Evolutionary conservation across 768 basidiomycete species (phyloP), one percentile per base, ranked within the genome.

Genomic region (Hericium coralloides): DNA sequence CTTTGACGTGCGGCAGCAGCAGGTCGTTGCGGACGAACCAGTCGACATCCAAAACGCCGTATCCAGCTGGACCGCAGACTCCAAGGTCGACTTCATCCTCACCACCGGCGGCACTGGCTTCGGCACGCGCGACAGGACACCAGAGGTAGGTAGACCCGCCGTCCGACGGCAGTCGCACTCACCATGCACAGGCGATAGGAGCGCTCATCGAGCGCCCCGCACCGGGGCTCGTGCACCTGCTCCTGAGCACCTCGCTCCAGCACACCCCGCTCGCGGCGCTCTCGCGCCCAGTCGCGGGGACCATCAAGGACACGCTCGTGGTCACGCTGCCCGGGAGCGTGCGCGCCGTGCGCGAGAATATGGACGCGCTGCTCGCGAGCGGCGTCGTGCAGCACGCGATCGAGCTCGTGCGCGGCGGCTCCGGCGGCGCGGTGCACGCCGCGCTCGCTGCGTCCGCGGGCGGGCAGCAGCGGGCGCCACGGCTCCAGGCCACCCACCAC

Each of bases 71-170:
- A 74, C 70, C 39, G 65, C 69, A 2, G 67, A 73, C 4, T 74
- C 72, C 2, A 64, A 73, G n/a, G 69, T 86, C 14, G 84, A 92
- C 66, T 84, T 83, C 79, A 78, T 93, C 57, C 73, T 95, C 60
- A 89, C 89, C 6, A 89, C 88, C 0, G 92, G 92, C 17, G 92
- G 92, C 4, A 95, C 92, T 0, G 92, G 92, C 7, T 92, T 93
- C 64, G 88, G 91, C 1, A 73, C 79, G 31, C 74, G 87, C 61
- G 92, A 95, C 69, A 72, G 76, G 47, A 95, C 92, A 4, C 92
- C 92, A 39, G 91, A 95, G 79, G 92, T 89, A 50, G 43, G 26
- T 52, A 14, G 12, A 5, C 49, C 14, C 5, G 15, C 26, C 8
- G 23, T n/a, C 4, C 51, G 45, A 55, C 47, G 26, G 10, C 10